Base-by-base conservation (phyloP, 148 eudicot species). In the Silene conica region DNA sequence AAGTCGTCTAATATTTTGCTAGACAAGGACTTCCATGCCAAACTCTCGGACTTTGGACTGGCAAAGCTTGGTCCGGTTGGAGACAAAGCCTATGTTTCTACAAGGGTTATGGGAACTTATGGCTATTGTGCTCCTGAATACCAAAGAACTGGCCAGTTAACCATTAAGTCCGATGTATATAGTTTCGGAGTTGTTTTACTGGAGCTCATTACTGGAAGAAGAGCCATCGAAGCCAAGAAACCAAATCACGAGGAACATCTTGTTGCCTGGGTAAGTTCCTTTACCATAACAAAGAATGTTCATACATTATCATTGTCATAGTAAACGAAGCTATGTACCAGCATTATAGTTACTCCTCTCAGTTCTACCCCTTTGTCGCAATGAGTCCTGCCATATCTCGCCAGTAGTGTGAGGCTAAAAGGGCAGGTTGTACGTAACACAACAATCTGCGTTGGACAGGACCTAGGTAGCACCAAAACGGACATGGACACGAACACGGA, bases 51-150 rank as follows among this genome's bases (percentile, higher is more conserved):
- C 63, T 87, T 87, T 72, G 89, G 89, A 62, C 73, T 87, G 34
- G 89, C 89, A 23, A 87, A 87, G 80, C 83, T 87, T 1, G 87
- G 89, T 23, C 86, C 87, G 5, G 71, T 56, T 1, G 89, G 87
- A 1, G 89, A 82, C 43, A 80, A 79, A 38, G 25, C 86, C 0
- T 81, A 84, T 77, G 87, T 79, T 56, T 82, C 87, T n/a, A 80
- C 89, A 0, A 80, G 85, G 67, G 86, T 84, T 38, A 87, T 87
- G 87, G 89, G 87, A 69, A 82, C 87, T 46, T 83, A 87, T 68
- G 89, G 89, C 11, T 87, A 87, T 77, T 87, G 87, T 71, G 87
- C 89, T 43, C 89, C 89, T 6, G 89, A 87, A 73, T 87, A 82
- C 78, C 87, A 85, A 72, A 76, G 75, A 78, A 86, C 89, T 0